phyloP scores from a whole-genome alignment of 768 basidiomycete genomes.

The Suillus discolor region DNA sequence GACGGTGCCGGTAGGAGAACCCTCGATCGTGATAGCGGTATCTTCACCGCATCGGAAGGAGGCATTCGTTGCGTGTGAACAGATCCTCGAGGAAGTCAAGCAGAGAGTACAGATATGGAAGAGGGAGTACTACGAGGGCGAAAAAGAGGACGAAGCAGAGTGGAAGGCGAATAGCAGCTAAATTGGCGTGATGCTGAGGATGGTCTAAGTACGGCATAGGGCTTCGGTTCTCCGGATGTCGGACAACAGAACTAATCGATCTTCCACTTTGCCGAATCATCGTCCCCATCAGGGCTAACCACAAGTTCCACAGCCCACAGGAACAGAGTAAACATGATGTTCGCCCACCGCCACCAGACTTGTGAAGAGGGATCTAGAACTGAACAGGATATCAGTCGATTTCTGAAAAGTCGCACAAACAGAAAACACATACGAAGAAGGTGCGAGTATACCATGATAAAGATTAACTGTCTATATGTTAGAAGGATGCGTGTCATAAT shows the following conservation, averaged over 20 bases:
- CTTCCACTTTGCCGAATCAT: conserved; percentile 72
- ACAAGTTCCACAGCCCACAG: conserved; percentile 84
- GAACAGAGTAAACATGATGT: conserved; percentile 82
- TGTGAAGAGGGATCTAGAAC: conserved; percentile 90
- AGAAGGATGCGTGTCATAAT: conserved; percentile 72
- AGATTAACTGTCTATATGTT: conserved; percentile 83
- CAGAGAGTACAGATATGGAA: conserved; percentile 89
- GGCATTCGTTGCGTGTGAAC: conserved; percentile 79
- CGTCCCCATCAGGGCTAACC: conserved; percentile 78
- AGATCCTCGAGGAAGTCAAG: conserved; percentile 86
- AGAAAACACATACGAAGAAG: conserved; percentile 62
- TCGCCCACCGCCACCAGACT: conserved; percentile 93
- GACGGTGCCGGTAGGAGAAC: conserved; percentile 72
- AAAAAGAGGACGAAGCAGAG: conserved; percentile 58
- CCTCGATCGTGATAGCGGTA: conserved; percentile 85
- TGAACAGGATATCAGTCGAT: conserved; percentile 30
- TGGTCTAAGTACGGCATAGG: conserved; percentile 9
- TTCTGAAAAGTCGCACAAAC: background rate
- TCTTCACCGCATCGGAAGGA: conserved; percentile 84
- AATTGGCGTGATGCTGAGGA: conserved; percentile 1
- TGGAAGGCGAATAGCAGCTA: conserved; percentile 64
- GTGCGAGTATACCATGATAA: conserved; percentile 87
- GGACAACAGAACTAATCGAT: conserved; percentile 46
- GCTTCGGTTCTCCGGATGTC: conserved; percentile 5
- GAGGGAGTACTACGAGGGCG: conserved; percentile 81